Percentiles rank a stretch among this genome's conserved stretches.
Conservation (phyloP, 306 rosid species). For the Pterocarpus santalinus region DNA sequence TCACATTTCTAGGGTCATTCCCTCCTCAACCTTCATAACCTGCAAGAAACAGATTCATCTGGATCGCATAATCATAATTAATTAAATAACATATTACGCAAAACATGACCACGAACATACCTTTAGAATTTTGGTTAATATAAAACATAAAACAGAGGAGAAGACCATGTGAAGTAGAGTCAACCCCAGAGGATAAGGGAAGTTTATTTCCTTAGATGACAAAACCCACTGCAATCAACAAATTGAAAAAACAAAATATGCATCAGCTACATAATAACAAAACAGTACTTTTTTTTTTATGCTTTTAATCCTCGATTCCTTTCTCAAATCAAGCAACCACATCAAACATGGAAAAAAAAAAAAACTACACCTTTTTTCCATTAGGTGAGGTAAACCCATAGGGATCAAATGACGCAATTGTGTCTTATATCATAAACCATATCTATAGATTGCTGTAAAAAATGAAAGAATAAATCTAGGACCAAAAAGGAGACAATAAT, state of each 20-base stretch:
- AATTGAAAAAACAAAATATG: slow-evolving; percentile 17
- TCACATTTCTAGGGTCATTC: slow-evolving; percentile 95
- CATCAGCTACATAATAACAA: slow-evolving; percentile 49
- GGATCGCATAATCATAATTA: slow-evolving; percentile 29
- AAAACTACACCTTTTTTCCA: background rate
- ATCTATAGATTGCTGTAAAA: background rate
- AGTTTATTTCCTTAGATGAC: slow-evolving; percentile 97
- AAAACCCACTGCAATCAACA: slow-evolving; percentile 88
- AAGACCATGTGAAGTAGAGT: slow-evolving; percentile 98
- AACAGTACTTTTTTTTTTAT: background rate
- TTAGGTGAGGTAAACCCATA: background rate
- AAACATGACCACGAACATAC: slow-evolving; percentile 54
- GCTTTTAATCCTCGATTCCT: slow-evolving; percentile 18
- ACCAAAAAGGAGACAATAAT: slow-evolving; percentile 3
- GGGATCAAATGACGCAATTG: background rate
- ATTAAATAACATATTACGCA: slow-evolving; percentile 34
- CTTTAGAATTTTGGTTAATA: slow-evolving; percentile 89
- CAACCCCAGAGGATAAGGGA: slow-evolving; percentile 96
- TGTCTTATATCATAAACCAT: background rate
- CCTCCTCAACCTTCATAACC: slow-evolving; percentile 97
- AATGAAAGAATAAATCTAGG: slow-evolving; percentile 6
- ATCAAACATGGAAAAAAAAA: background rate
- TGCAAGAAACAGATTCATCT: slow-evolving; percentile 46
- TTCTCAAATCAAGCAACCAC: slow-evolving; percentile 27
- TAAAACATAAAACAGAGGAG: slow-evolving; percentile 90